Conservation (phyloP, 2,329 filamentous ascomycete genomes). For the Fusarium virguliforme region DNA sequence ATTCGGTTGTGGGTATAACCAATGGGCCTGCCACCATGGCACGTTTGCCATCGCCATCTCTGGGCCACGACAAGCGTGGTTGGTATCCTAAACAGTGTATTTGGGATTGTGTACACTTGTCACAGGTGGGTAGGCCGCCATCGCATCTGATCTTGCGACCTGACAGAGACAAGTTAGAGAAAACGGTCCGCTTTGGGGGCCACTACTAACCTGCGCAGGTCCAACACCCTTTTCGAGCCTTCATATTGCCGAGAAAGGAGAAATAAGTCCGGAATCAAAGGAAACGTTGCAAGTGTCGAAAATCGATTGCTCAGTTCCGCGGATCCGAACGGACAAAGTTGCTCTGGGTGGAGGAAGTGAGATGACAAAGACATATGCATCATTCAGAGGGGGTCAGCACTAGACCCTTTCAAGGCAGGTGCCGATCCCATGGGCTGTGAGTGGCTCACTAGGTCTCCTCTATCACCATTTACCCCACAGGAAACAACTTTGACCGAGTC, state of each 20-base stretch:
- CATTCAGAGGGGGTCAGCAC: neutral
- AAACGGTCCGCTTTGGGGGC: neutral
- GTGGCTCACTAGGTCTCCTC: neutral
- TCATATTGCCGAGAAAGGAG: conserved; percentile 12
- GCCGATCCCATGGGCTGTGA: neutral
- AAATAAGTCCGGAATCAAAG: neutral
- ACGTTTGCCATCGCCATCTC: conserved; percentile 29
- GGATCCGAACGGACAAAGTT: conserved; percentile 25
- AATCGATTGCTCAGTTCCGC: neutral
- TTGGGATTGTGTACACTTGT: conserved; percentile 23
- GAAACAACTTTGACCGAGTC: conserved; percentile 38
- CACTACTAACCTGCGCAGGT: conserved; percentile 41
- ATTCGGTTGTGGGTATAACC: fast-evolving
- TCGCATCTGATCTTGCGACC: conserved; percentile 46
- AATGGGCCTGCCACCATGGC: conserved; percentile 13
- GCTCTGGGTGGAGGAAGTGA: conserved; percentile 2
- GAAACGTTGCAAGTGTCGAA: neutral
- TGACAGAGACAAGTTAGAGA: conserved; percentile 20
- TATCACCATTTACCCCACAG: conserved; percentile 23
- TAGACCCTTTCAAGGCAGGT: neutral
- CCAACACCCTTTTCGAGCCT: conserved; percentile 40
- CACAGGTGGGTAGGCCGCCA: conserved; percentile 25
- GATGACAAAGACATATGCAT: neutral
- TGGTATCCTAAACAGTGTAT: conserved; percentile 37
- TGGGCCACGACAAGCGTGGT: conserved; percentile 43